Base-by-base conservation (phyloP, 225 moss, liverwort and hornwort species). In the Takakia lepidozioides region DNA sequence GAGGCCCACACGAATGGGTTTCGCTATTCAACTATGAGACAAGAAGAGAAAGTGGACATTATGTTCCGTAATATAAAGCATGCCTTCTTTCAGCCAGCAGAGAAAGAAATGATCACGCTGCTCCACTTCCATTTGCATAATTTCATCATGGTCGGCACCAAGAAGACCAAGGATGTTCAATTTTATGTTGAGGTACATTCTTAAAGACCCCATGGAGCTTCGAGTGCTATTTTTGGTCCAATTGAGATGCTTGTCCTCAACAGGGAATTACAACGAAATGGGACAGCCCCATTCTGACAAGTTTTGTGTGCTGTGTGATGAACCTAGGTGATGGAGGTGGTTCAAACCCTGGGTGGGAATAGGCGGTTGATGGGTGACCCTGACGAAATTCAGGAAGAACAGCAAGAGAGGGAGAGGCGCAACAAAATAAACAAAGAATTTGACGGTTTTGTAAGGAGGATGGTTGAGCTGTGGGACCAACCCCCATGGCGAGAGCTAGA, bases 341-440 rank as follows among this genome's bases (percentile, higher is more conserved):
- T 91, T 2, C 98, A 98, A 68, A 98, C 98, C 42, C 73, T 98
- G 3, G 87, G 87, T 4, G 98, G 91, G 16, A 91, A 81, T 46
- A 71, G 91, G 63, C 82, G 98, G 56, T 91, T 91, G 36, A 85
- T 83, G 85, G 87, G 87, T 69, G 98, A 98, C 52, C 98, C 98
- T 29, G 98, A 98, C 47, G 98, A 98, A 55, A 87, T 98, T 49
- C 91, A 98, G 73, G 98, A 98, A 47, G 98, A 98, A 46, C 98
- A 98, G 64, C 90, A 91, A 62, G 98, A 98, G 64, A 76, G 98
- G 58, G 87, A 98, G 36, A 74, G 98, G 70, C 78, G 98, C 23
- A 98, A 98, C 72, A 98, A 87, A 64, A 98, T 98, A 51, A 98
- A 98, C 66, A 91, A 91, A 56, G 98, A 98, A 76, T 98, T 85